Base-by-base conservation (phyloP, 805 yeast genomes). In the Saturnispora silvae region DNA sequence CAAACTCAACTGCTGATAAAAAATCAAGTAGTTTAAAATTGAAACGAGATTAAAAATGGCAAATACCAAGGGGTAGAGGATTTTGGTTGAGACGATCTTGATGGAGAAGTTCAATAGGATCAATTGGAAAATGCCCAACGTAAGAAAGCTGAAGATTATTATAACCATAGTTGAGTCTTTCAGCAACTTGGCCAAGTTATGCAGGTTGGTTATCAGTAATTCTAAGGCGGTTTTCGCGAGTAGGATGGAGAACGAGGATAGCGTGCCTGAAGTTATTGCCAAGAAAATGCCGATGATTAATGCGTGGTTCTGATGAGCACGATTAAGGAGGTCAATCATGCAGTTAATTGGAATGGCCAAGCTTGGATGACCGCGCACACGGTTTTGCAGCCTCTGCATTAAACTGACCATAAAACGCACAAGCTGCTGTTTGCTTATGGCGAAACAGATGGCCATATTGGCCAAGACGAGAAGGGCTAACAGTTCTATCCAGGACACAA, bases 141-240 rank as follows among this genome's bases (percentile, higher is more conserved):
- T 53, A 14, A 81, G 60, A 59, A 83, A 79, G 2, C 67, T 49
- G 1, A 60, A 31, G 14, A 81, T 63, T 8, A 84, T 64, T 0
- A 67, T 23, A 68, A 75, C 75, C 8, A 74, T 56, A 38, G 58
- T 59, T 33, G 59, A 51, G 31, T 63, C 53, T 33, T 59, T 53
- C 14, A 25, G 11, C 10, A 72, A 34, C 44, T 52, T 35, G 27
- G 41, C 37, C 37, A 57, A 57, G 33, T 53, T 57, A 34, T 56
- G 53, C 35, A 61, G 59, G 23, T 65, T 70, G 41, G 59, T 64
- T 2, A 80, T 54, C 2, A 80, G 49, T 10, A 82, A 71, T 48
- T 82, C 94, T 16, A 85, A 81, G 0, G 82, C 70, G 1, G 86
- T 74, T 56, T 85, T 85, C n/a, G 95, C 95, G 57, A 84, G 67